A percentile compares a stretch with the other conserved stretches of the same genome.
phyloP scores from a whole-genome alignment of 768 basidiomycete genomes.

The Lyophyllum semitale region DNA sequence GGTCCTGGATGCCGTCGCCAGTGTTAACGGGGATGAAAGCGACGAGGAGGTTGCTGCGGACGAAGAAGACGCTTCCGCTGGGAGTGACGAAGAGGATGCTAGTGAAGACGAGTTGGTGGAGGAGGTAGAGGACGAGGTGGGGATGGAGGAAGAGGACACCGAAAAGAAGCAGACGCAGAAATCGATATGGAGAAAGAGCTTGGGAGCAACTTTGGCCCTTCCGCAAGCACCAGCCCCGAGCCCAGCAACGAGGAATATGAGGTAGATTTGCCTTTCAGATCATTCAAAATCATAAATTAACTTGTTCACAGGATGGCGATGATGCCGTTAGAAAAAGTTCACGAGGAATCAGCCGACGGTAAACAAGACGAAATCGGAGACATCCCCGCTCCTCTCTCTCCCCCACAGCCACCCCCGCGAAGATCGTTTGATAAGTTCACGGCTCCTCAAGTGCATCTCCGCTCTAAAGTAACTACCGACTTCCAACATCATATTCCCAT shows the following conservation, averaged over 20 bases:
- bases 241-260: constrained; percentile 20
- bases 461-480: neutral
- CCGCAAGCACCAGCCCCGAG: constrained; percentile 25
- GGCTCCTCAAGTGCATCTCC: constrained; percentile 52
- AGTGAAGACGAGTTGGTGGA: no score
- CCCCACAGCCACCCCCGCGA: constrained; percentile 30
- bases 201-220: constrained; percentile 47
- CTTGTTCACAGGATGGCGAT: neutral
- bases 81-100: constrained; percentile 20
- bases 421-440: constrained; percentile 46
- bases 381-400: constrained; percentile 16
- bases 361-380: constrained; percentile 19
- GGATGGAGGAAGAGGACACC: constrained; percentile 24
- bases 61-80: constrained; percentile 26
- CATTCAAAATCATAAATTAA: neutral
- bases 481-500: neutral
- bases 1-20: constrained; percentile 40
- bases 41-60: constrained; percentile 23
- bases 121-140: constrained; percentile 31
- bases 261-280: constrained; percentile 19
- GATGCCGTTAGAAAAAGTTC: constrained; percentile 18
- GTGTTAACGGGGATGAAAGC: constrained; percentile 36
- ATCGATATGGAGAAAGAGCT: constrained; percentile 43
- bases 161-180: constrained; percentile 27
- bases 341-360: neutral